Evolutionary conservation across 2,329 filamentous ascomycete genomes (phyloP).

Genomic region (Gaeumannomyces tritici): DNA sequence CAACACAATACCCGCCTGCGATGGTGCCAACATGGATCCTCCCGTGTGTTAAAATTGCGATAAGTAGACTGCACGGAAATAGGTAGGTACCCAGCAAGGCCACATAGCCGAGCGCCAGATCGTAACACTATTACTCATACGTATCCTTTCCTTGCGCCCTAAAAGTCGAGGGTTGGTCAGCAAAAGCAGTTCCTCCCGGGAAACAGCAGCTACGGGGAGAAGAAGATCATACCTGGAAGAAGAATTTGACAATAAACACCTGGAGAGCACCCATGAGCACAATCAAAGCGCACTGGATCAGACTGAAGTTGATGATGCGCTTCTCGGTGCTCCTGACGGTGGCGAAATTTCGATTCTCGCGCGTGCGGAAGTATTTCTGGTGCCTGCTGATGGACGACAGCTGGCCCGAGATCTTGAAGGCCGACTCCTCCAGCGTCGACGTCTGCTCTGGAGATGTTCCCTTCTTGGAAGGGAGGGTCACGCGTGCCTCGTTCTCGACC

Average conservation of each 20-base stretch:
- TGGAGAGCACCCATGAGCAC: slow-evolving; percentile 91
- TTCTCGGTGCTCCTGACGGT: slow-evolving; percentile 93
- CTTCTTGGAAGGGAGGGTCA: slow-evolving; percentile 78
- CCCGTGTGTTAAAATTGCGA: neutral
- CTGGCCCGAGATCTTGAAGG: slow-evolving; percentile 89
- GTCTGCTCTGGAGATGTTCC: slow-evolving; percentile 86
- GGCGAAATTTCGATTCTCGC: slow-evolving; percentile 98
- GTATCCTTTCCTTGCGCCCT: slow-evolving; percentile 61
- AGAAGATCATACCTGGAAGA: slow-evolving; percentile 67
- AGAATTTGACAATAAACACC: slow-evolving; percentile 96
- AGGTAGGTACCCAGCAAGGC: too few relatives aligned
- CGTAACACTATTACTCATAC: slow-evolving; percentile 34
- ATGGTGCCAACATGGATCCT: neutral
- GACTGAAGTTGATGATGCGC: slow-evolving; percentile 93
- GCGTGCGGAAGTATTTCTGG: slow-evolving; percentile 98
- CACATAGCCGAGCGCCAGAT: neutral
- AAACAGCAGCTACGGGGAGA: neutral
- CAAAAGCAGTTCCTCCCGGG: neutral
- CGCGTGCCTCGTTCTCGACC: slow-evolving; percentile 84
- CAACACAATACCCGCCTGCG: neutral
- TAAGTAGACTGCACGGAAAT: neutral
- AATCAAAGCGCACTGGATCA: slow-evolving; percentile 88
- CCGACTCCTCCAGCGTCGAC: slow-evolving; percentile 78
- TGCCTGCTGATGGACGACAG: slow-evolving; percentile 91
- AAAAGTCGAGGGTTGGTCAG: slow-evolving; percentile 2